A percentile compares a stretch with the other conserved stretches of the same genome.
phyloP scores from a whole-genome alignment of 805 yeast species.

The Yamadazyma nakazawae region DNA sequence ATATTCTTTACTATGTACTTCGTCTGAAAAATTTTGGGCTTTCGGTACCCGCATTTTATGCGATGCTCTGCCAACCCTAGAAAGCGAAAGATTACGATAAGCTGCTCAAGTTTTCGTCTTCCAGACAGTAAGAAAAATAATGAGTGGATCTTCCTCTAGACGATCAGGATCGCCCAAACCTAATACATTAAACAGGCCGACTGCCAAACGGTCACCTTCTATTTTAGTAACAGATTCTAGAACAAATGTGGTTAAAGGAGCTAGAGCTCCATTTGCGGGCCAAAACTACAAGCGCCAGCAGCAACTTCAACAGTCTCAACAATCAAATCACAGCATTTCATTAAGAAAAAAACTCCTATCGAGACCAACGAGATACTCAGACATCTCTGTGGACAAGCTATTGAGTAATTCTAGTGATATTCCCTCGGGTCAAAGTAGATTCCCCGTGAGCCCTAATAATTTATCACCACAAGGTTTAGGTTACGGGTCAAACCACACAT shows the following conservation, averaged over 20 bases:
- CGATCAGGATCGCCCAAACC: slow-evolving; percentile 2
- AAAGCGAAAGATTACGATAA: not conserved
- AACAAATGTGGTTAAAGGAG: slow-evolving; percentile 45
- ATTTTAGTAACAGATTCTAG: slow-evolving; percentile 90
- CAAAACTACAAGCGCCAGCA: slow-evolving; percentile 43
- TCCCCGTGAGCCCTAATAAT: slow-evolving; percentile 27
- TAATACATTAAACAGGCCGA: slow-evolving; percentile 32
- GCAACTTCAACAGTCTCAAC: slow-evolving; percentile 18
- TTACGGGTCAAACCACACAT: not conserved
- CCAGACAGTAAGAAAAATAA: not conserved
- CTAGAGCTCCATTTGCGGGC: slow-evolving; percentile 82
- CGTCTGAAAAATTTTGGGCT: slow-evolving; percentile 6
- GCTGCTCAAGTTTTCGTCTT: not conserved
- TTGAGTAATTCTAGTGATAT: slow-evolving; percentile 79
- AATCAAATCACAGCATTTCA: slow-evolving; percentile 3
- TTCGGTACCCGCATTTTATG: not conserved
- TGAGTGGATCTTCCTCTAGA: slow-evolving; percentile 6
- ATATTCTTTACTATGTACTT: not conserved
- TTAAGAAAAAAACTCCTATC: slow-evolving; percentile 28
- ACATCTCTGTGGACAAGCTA: slow-evolving; percentile 77
- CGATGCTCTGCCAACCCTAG: not conserved
- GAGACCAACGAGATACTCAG: slow-evolving; percentile 52
- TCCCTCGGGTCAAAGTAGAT: slow-evolving; percentile 70
- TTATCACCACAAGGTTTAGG: slow-evolving; percentile 14
- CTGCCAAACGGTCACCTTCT: slow-evolving; percentile 88